phyloP scores from a whole-genome alignment of 2,329 filamentous ascomycete species.

The Parafenestella ontariensis region DNA sequence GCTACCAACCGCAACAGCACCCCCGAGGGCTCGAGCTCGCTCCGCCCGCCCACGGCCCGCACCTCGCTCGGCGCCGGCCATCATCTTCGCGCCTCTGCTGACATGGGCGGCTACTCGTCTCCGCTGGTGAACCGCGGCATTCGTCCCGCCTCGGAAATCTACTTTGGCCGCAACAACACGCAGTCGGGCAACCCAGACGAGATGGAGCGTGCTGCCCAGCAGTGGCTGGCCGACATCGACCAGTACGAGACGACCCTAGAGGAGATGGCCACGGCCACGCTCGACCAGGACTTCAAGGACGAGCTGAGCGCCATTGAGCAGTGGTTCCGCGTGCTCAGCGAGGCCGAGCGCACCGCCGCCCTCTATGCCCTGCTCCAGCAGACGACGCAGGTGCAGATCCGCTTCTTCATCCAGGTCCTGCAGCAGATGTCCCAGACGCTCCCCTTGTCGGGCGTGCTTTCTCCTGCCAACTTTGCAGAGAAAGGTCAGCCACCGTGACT shows the following conservation, averaged over 20 bases:
- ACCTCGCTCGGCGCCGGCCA: conserved; percentile 77
- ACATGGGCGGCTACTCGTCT: conserved; percentile 85
- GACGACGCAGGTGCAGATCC: conserved; percentile 97
- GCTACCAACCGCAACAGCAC: conserved; percentile 91
- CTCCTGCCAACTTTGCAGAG: conserved; percentile 89
- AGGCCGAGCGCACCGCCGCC: conserved; percentile 94
- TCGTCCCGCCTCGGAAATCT: conserved; percentile 91
- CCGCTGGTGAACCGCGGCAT: conserved; percentile 78
- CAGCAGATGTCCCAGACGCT: conserved; percentile 99
- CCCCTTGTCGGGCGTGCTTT: conserved; percentile 94
- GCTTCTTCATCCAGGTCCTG: conserved; percentile 98
- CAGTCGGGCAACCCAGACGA: conserved; percentile 75
- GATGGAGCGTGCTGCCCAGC: conserved; percentile 92
- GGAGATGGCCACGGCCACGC: conserved; percentile 98
- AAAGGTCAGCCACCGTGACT: conserved; percentile 69
- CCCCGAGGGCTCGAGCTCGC: conserved; percentile 83
- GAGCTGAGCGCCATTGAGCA: conserved; percentile 98
- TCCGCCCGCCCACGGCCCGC: conserved; percentile 82
- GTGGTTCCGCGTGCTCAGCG: conserved; percentile 97
- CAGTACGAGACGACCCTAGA: conserved; percentile 98
- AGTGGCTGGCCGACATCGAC: conserved; percentile 99
- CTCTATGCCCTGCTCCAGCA: conserved; percentile 95
- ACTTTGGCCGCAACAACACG: conserved; percentile 79
- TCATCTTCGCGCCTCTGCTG: conserved; percentile 91
- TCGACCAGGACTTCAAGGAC: conserved; percentile 99